Conservation (phyloP, 768 basidiomycete genomes). For the Pulveroboletus frians region DNA sequence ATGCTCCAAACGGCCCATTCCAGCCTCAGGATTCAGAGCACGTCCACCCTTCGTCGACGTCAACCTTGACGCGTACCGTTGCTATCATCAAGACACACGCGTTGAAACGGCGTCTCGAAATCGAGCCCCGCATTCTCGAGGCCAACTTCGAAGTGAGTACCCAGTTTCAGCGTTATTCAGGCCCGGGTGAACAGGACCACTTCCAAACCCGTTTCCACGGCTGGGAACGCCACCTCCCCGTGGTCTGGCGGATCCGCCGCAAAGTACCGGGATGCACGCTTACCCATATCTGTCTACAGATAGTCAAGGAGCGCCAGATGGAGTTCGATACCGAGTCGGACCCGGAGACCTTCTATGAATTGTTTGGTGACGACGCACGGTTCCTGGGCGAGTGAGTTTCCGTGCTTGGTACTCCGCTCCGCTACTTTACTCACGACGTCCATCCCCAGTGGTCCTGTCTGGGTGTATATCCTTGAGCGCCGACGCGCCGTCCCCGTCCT, state of each 20-base stretch:
- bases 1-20: background rate
- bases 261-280: slow-evolving; percentile 7
- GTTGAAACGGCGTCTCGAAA: slow-evolving; percentile 66
- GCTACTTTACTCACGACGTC: slow-evolving; percentile 5
- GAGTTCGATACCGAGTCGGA: slow-evolving; percentile 82
- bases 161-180: slow-evolving; percentile 3
- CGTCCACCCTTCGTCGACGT: slow-evolving; percentile 6
- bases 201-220: slow-evolving; percentile 1
- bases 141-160: slow-evolving; percentile 72
- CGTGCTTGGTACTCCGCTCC: background rate
- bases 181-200: background rate
- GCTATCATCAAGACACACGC: slow-evolving; percentile 84
- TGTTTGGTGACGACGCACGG: slow-evolving; percentile 73
- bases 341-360: slow-evolving; percentile 69
- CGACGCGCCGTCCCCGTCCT: slow-evolving; percentile 77
- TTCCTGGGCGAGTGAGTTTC: slow-evolving; percentile 70
- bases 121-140: slow-evolving; percentile 73
- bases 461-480: slow-evolving; percentile 87
- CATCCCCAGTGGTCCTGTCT: slow-evolving; percentile 66
- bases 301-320: slow-evolving; percentile 86
- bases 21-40: slow-evolving; percentile 5
- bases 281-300: slow-evolving; percentile 39
- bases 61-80: slow-evolving; percentile 53
- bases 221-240: background rate
- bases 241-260: slow-evolving; percentile 13